These are phyloP conservation scores for Trichoderma sp. DNA, from an alignment of 2,329 filamentous ascomycete genomes.

Conservation along the genomic window DNA sequence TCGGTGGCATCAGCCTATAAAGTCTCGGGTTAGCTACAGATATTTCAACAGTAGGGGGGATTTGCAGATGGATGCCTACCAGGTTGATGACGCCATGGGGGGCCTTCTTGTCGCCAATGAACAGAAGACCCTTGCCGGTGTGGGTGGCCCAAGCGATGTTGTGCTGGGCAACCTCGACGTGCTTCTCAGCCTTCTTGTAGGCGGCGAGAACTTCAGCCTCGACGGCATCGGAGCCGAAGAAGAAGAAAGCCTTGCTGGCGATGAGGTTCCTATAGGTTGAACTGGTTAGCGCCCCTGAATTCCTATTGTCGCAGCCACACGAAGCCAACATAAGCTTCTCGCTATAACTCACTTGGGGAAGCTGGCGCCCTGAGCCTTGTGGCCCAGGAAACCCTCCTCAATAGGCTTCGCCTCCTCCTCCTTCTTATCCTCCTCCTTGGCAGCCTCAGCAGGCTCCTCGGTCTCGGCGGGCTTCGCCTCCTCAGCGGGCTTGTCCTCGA, in stretches of 20 bases:
- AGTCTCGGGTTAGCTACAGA: not conserved
- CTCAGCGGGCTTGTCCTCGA: slow-evolving; percentile 41
- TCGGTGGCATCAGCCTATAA: slow-evolving; percentile 60
- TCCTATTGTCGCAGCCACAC: not conserved
- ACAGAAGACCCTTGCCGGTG: slow-evolving; percentile 93
- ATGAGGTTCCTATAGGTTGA: slow-evolving; percentile 69
- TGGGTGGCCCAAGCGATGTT: slow-evolving; percentile 85
- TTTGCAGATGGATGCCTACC: slow-evolving; percentile 49
- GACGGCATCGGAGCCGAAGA: slow-evolving; percentile 71
- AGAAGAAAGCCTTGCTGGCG: slow-evolving; percentile 92
- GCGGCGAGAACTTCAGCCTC: slow-evolving; percentile 69
- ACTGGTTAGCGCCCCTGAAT: not conserved
- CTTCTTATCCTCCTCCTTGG: slow-evolving; percentile 44
- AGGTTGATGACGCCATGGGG: slow-evolving; percentile 82
- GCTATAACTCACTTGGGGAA: slow-evolving; percentile 75
- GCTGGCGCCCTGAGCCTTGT: slow-evolving; percentile 81
- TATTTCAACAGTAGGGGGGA: not conserved
- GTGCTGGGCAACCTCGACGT: slow-evolving; percentile 68
- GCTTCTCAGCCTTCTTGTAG: slow-evolving; percentile 89
- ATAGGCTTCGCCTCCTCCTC: slow-evolving; percentile 62
- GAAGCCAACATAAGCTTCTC: not conserved
- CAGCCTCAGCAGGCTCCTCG: slow-evolving; percentile 40
- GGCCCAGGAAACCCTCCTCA: slow-evolving; percentile 79
- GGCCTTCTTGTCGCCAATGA: slow-evolving; percentile 81
- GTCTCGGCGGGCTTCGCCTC: slow-evolving; percentile 36